A percentile compares a stretch with the other conserved stretches of the same genome.
Conservation (phyloP, 139 green algal genomes). For the Tetraselmis striata region DNA sequence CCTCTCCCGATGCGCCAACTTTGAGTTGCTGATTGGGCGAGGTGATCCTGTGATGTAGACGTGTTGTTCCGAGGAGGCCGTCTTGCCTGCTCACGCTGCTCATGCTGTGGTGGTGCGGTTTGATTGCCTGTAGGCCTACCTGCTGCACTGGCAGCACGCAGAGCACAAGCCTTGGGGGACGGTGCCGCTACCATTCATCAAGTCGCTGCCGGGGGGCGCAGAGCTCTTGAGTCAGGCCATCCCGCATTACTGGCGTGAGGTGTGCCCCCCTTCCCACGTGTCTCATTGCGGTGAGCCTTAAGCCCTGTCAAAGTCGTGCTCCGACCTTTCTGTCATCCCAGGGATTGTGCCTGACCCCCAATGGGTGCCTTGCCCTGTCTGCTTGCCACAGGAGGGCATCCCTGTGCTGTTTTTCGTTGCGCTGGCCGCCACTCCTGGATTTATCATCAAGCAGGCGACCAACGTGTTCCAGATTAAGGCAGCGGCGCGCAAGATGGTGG, state of each 20-base stretch:
- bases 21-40: neutral
- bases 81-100: too few relatives aligned
- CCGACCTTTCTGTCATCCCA: too few relatives aligned
- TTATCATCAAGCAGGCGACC: constrained; percentile 6
- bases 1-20: neutral
- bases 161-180: neutral
- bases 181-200: neutral
- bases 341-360: too few relatives aligned
- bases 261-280: too few relatives aligned
- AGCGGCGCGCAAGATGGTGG: neutral
- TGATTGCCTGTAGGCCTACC: neutral
- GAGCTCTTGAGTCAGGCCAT: neutral
- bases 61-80: too few relatives aligned
- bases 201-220: neutral
- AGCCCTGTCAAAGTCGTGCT: too few relatives aligned
- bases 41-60: too few relatives aligned
- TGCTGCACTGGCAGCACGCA: neutral
- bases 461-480: constrained; percentile 1
- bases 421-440: neutral
- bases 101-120: too few relatives aligned
- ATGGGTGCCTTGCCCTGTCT: too few relatives aligned
- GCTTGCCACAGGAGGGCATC: neutral
- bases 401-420: neutral
- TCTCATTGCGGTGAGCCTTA: too few relatives aligned
- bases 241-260: neutral